These are phyloP conservation scores for Camellia granthamiana DNA, from an alignment of 148 eudicot genomes.

Conservation along the genomic window DNA sequence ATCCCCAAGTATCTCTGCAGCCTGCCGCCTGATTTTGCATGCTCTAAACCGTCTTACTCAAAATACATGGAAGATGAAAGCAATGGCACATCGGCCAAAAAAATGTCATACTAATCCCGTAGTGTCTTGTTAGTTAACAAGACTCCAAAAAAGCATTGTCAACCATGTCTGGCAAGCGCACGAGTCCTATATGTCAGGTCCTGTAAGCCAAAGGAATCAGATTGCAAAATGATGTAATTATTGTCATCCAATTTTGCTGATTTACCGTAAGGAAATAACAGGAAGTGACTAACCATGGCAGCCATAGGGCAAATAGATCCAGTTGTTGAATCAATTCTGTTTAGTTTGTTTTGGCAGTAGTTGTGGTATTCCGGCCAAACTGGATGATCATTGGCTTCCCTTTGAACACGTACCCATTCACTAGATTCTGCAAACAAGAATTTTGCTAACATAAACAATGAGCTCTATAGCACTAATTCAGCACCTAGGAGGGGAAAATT, in stretches of 20 bases:
- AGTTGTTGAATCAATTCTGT: neutral
- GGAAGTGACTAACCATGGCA: conserved; percentile 6
- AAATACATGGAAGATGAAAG: neutral
- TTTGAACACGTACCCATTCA: conserved; percentile 82
- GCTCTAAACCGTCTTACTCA: neutral
- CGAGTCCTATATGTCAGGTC: neutral
- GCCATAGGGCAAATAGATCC: neutral
- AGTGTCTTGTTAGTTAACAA: neutral
- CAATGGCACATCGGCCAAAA: neutral
- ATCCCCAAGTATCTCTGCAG: neutral
- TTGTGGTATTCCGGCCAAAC: conserved; percentile 68
- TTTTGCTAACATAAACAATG: neutral
- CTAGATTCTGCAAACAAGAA: conserved; percentile 60
- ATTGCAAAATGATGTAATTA: neutral
- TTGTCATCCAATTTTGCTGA: neutral
- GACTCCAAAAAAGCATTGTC: neutral
- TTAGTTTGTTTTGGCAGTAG: conserved; percentile 43
- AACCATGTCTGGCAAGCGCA: neutral
- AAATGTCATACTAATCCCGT: neutral
- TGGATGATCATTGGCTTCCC: conserved; percentile 96
- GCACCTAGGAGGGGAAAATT: neutral
- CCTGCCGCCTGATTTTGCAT: neutral
- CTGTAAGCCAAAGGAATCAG: neutral
- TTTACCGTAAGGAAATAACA: neutral
- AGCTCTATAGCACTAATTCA: neutral